Base-by-base conservation (phyloP, 2,329 filamentous ascomycete species). In the Phyllosticta capitalensis region DNA sequence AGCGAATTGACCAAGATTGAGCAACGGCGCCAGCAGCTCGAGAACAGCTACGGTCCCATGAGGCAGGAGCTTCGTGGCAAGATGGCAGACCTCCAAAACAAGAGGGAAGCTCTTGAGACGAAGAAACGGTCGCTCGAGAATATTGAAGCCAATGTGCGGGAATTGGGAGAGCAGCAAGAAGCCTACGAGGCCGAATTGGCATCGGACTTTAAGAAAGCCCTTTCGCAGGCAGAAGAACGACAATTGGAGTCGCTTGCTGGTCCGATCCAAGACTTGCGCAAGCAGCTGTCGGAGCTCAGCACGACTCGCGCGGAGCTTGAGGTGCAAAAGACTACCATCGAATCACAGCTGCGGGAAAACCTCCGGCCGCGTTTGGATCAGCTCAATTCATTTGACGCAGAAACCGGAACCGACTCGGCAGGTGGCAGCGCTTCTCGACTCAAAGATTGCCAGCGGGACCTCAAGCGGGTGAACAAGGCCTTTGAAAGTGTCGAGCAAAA, bases 161-260 rank as follows among this genome's bases (percentile, higher is more conserved):
- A 72, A 49, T 81, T 95, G 57, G 82, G 86, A 55, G 87, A 90
- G 61, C 88, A 89, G 64, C 80, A 95, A 60, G 81, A 79, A 54
- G 86, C 88, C 6, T 88, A 91, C 69, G 86, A 96, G 71, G 80
- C 85, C 2, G 95, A 99, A 71, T 75, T 96, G 59, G 80, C 81
- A 17, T 89, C 90, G 0, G 88, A 95, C 22, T 99, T 97, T 77
- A 95, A 95, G 76, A 96, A 96, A 74, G 88, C 88, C 12, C 79
- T 99, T 54, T 88, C 87, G 9, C 76, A 82, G 7, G 83, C 86
- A n/a, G 95, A 99, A 73, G 92, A 97, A 72, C 78, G 80, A 49
- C 86, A 89, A 67, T 79, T 99, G 3, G 87, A 94, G 62, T 79
- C 79, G 33, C 81, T 95, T 9, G 87, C 84, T 61, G 76, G 77